Base-by-base conservation (phyloP, 805 yeast species). In the Saturnispora mendoncae region DNA sequence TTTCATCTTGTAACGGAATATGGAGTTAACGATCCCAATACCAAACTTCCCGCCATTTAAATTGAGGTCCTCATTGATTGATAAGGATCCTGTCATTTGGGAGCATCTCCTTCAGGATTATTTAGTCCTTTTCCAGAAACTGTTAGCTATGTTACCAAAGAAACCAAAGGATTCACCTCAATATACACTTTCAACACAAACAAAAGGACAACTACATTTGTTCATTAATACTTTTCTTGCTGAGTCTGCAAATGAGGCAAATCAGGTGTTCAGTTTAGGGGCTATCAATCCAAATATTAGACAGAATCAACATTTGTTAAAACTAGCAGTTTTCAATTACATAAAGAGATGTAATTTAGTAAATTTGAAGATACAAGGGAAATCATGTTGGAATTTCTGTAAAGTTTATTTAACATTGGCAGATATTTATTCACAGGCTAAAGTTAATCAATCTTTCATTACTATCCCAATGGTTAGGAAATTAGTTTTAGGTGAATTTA, bases 51-150 rank as follows among this genome's bases (percentile, higher is more conserved):
- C 92, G 7, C 87, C 88, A 2, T 81, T 82, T 60, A 72, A 73
- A 46, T 67, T 83, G 21, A 65, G 92, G 27, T 82, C 88, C 0
- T 76, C 85, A n/a, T 63, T 83, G 54, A 78, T 80, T 6, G 92
- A 83, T 53, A 82, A 76, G 46, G 94, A 83, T 54, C 94, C 94
- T 0, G 87, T 83, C 18, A 83, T 83, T 7, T 83, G 90, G 87
- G 80, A 73, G 4, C 86, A 81, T 55, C 60, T 80, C 17, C 58
- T 83, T 14, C 84, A 80, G 49, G 73, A 74, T 3, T 83, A 80
- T 57, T 74, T 81, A 41, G 57, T 54, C 14, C 62, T 76, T 17
- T 69, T 77, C 49, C 65, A 71, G 43, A 72, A 64, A 44, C 56
- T 82, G 31, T 57, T 72, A 26, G 45, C 50, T 9, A 36, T 61